Evolutionary conservation across 306 rosid genomes (phyloP).

Genomic region (Sophora flavescens): DNA sequence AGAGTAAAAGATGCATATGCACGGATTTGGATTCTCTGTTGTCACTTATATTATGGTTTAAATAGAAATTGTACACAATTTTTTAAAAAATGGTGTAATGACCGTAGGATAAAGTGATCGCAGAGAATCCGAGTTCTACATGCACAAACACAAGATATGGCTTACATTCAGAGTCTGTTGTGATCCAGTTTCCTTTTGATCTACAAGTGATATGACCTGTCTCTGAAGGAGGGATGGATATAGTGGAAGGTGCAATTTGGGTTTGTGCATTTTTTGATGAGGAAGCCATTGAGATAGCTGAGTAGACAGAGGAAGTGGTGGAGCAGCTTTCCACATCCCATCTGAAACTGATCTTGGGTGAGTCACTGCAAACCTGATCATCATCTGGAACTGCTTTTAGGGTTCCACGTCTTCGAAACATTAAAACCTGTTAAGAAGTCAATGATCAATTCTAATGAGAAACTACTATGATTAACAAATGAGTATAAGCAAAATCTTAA

Average conservation of each 20-base stretch:
- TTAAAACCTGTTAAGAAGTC: conserved; percentile 60
- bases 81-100: too few relatives aligned
- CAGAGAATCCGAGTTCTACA: too few relatives aligned
- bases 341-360: conserved; percentile 91
- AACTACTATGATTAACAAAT: not conserved
- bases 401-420: conserved; percentile 62
- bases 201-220: conserved; percentile 45
- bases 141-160: not conserved
- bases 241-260: conserved; percentile 45
- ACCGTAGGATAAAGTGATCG: too few relatives aligned
- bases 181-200: conserved; percentile 84
- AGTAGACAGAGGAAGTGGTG: conserved; percentile 71
- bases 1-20: too few relatives aligned
- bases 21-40: too few relatives aligned
- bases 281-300: conserved; percentile 64
- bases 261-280: conserved; percentile 51
- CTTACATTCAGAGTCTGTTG: conserved; percentile 93
- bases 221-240: conserved; percentile 49
- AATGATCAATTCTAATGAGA: not conserved
- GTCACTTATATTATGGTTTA: too few relatives aligned
- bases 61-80: too few relatives aligned
- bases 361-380: conserved; percentile 62
- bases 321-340: conserved; percentile 90
- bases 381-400: conserved; percentile 64
- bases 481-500: not conserved